Evolutionary conservation across 2,329 filamentous ascomycete species (phyloP).

Genomic region (Zelopaecilomyces penicillatus): DNA sequence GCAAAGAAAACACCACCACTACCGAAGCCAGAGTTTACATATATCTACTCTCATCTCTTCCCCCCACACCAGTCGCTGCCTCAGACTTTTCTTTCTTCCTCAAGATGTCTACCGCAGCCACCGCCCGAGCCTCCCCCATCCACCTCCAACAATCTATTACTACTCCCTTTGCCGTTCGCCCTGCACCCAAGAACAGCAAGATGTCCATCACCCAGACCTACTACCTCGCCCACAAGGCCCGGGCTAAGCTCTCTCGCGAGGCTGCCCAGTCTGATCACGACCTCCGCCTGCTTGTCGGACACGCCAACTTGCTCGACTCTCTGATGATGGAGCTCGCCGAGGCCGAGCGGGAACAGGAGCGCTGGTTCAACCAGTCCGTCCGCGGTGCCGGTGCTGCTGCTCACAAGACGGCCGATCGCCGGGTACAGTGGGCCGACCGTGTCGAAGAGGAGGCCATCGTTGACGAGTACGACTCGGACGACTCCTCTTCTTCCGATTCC

Average conservation of each 20-base stretch:
- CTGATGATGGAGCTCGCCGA: slow-evolving; percentile 89
- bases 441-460: slow-evolving; percentile 55
- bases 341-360: slow-evolving; percentile 90
- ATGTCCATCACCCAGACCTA: slow-evolving; percentile 99
- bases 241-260: slow-evolving; percentile 90
- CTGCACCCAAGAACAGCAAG: slow-evolving; percentile 54
- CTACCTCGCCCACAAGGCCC: slow-evolving; percentile 93
- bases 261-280: slow-evolving; percentile 88
- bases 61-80: background rate
- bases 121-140: slow-evolving; percentile 18
- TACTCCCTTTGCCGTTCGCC: slow-evolving; percentile 17
- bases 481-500: slow-evolving; percentile 46
- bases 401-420: slow-evolving; percentile 52
- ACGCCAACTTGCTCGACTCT: slow-evolving; percentile 95
- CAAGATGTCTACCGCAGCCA: slow-evolving; percentile 24
- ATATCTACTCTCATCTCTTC: background rate
- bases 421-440: slow-evolving; percentile 81
- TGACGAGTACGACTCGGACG: slow-evolving; percentile 63
- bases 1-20: slow-evolving; percentile 4
- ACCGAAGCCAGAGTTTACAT: background rate
- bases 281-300: slow-evolving; percentile 88
- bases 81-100: slow-evolving; percentile 5
- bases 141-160: slow-evolving; percentile 9
- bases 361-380: slow-evolving; percentile 96
- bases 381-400: slow-evolving; percentile 57